Evolutionary conservation across 257 asterid genomes (phyloP), one percentile per base, ranked within the genome.

Genomic region (Buddleja alternifolia): DNA sequence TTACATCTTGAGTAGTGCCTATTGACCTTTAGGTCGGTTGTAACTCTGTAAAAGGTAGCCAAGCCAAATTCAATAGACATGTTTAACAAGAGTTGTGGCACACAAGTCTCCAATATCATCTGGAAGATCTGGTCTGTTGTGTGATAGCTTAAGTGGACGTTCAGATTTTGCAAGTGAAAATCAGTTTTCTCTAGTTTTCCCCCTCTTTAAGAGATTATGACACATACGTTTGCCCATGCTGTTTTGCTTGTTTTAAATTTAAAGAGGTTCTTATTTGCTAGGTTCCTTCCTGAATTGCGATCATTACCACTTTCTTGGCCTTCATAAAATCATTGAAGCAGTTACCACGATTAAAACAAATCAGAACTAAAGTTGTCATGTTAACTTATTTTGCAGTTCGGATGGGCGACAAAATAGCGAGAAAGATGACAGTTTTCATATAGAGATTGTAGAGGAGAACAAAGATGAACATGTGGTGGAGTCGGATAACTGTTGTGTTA

Each of bases 331-430:
- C 52, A 23, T 56, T 7, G 44, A 48, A 40, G 67, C 56, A n/a
- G 39, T 40, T 41, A 42, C 57, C 60, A 52, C 60, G 59, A 58
- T 15, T 24, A 48, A 1, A 29, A n/a, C n/a, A 41, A 41, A 47
- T 7, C 10, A 29, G 32, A 50, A 37, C 14, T 72, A n/a, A 5
- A 37, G 20, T 50, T 47, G 25, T 72, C 39, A 15, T 44, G 44
- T 51, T 15, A 65, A 69, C 64, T 57, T 61, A 50, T 37, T 23
- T 32, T 61, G 76, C 83, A 73, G 80, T 19, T 69, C 72, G 29
- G 58, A 59, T 63, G 63, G 63, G 75, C 69, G 57, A 17, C 36
- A 60, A 58, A 70, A 57, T 48, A 69, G 62, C 45, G 73, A 77
- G 71, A 61, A 58, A 69, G 63, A 58, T 39, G 62, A 51, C 1